Base-by-base conservation (phyloP, 768 basidiomycete genomes). In the Amanita polypyramis region DNA sequence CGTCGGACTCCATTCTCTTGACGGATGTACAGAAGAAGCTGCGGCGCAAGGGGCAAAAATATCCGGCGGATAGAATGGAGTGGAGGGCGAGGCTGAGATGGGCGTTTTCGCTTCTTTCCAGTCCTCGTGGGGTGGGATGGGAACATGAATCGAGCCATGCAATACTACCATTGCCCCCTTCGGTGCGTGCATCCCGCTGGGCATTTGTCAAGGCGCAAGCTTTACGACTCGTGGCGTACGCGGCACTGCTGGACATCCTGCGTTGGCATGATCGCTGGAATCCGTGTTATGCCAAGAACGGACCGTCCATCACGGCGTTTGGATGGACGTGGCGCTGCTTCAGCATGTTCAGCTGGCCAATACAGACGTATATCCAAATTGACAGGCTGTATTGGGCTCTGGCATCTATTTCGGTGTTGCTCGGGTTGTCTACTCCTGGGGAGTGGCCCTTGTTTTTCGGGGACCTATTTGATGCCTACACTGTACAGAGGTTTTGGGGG, bases 111-210 rank as follows among this genome's bases (percentile, higher is more conserved):
- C 55, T 69, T 12, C 57, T 60, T 34, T 52, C 55, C 32, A 66
- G 60, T 34, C 59, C 63, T 1, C 58, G 68, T 29, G 65, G 67
- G 12, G 58, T 69, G 6, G 61, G 65, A 27, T 69, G 65, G 65
- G 53, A 58, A 14, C 62, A 65, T 36, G 62, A 63, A 50, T 56
- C 59, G 2, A 53, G 50, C 15, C 25, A 53, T 43, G 46, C 55
- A 52, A 46, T 25, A 58, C 62, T 12, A 41, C 51, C n/a, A 58
- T 51, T 27, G 35, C 54, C 11, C 51, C 55, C 10, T 59, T 60
- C 37, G 38, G 30, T 25, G 47, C 36, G 42, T 66, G 66, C 49
- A 54, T 65, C 15, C 8, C 51, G 23, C 49, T 23, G 39, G 39
- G 21, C 38, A 4, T 49, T 49, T 41, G 30, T 49, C 39, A 49